A percentile compares a stretch with the other conserved stretches of the same genome.
Evolutionary conservation across 768 basidiomycete species (phyloP).

Genomic region (Calocera cornea): DNA sequence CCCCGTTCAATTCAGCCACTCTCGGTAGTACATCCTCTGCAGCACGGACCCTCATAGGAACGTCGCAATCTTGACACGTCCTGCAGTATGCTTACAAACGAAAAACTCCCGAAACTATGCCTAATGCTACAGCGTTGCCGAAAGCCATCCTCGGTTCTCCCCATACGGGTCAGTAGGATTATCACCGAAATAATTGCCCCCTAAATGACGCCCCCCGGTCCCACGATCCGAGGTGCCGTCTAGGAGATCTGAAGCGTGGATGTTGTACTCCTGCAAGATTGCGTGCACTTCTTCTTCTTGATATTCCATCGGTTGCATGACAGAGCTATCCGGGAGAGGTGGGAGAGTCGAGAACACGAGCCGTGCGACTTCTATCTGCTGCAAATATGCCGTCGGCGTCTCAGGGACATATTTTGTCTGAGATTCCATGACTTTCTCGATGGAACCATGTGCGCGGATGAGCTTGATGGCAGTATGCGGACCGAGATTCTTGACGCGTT

Average conservation of each 20-base stretch:
- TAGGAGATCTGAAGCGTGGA: not conserved
- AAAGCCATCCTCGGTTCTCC: not conserved
- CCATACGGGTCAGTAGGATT: not conserved
- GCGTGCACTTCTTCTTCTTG: not conserved
- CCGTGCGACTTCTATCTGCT: conserved; percentile 49
- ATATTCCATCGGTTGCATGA: not conserved
- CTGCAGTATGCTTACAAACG: not conserved
- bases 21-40: too few species aligned
- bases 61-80: too few species aligned
- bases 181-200: not conserved
- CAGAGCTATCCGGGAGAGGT: conserved; percentile 32
- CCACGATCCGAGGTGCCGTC: not conserved
- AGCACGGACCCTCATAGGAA: too few species aligned
- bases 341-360: conserved; percentile 53
- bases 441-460: conserved; percentile 54
- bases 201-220: not conserved
- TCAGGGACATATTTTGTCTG: conserved; percentile 41
- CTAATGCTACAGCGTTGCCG: not conserved
- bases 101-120: not conserved
- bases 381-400: conserved; percentile 42
- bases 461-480: conserved; percentile 63
- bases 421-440: conserved; percentile 50
- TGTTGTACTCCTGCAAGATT: not conserved
- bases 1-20: too few species aligned
- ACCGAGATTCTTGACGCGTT: conserved; percentile 70